Evolutionary conservation across 352 stramenopile genomes (phyloP).

Genomic region (Porosira glacialis): DNA sequence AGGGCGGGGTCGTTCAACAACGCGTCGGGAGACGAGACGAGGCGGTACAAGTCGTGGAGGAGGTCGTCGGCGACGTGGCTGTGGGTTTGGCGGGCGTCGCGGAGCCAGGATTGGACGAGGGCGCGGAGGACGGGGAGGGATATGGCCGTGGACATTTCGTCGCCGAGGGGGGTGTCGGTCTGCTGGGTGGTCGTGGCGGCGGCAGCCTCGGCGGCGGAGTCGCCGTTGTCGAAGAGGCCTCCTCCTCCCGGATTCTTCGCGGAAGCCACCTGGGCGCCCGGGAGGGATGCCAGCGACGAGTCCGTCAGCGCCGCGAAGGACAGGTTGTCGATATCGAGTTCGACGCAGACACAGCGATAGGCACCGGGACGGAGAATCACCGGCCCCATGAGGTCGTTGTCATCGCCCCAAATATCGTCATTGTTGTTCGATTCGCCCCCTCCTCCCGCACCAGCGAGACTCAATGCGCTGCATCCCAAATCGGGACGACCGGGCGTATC

Average conservation of each 20-base stretch:
- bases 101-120: conserved; percentile 90
- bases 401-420: conserved; percentile 81
- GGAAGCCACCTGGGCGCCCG: conserved; percentile 16
- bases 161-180: conserved; percentile 69
- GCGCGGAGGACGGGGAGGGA: conserved; percentile 88
- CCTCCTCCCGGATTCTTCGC: conserved; percentile 29
- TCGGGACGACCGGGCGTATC: conserved; percentile 83
- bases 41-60: conserved; percentile 94
- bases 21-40: conserved; percentile 87
- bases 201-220: conserved; percentile 47
- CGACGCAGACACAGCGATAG: conserved; percentile 86
- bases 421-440: conserved; percentile 39
- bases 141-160: conserved; percentile 87
- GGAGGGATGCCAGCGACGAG: conserved; percentile 31
- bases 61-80: conserved; percentile 91
- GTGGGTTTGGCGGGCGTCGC: conserved; percentile 87
- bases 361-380: conserved; percentile 87
- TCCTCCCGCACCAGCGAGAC: conserved; percentile 41
- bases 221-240: conserved; percentile 28
- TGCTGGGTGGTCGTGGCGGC: conserved; percentile 36
- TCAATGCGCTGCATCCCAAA: conserved; percentile 79
- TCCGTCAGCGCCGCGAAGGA: conserved; percentile 83
- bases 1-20: conserved; percentile 92
- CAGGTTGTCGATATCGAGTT: conserved; percentile 84
- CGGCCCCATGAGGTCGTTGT: conserved; percentile 81